Base-by-base conservation (phyloP, 1,139 yeast species). In the Candida sp. region DNA sequence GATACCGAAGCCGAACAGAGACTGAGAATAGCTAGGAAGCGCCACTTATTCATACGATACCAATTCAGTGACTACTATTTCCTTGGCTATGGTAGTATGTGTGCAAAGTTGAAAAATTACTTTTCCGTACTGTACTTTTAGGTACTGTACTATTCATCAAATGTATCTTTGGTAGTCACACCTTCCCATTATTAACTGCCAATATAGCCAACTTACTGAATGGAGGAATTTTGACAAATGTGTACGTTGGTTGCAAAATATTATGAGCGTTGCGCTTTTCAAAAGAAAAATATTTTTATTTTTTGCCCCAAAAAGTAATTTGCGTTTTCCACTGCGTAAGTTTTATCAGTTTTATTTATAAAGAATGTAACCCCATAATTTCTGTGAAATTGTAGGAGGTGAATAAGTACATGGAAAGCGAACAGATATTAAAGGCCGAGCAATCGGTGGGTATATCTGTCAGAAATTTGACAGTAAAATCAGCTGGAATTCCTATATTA, bases 371-470 rank as follows among this genome's bases (percentile, higher is more conserved):
- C 9, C 29, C 29, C 9, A 25, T 25, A 9, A 9, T 6, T 6
- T 6, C 6, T 6, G 29, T 25, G 29, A 25, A 25, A 25, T 30
- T 30, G 19, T 5, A 5, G 11, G 19, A 30, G 33, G 33, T 30
- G 19, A 30, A 30, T n/a, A 30, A 12, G 5, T 12, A 9, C 33
- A 30, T 30, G 33, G 19, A n/a, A 30, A 30, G 33, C 19, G 33
- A 30, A 30, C 19, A 30, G 19, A 30, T 30, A 5, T 37, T 37
- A 21, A 21, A 29, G 39, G 30, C 53, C 5, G 48, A 49, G 1
- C 53, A 64, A 11, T 49, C 72, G 43, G 68, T 68, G 0, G 58
- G 65, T 4, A 43, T 71, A 22, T 44, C 48, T 34, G 70, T 69
- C 21, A 57, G 66, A 22, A 53, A 61, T 40, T 55, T 71, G 42